Base-by-base conservation (phyloP, 1,139 yeast genomes). In the Lodderomyces pseudojiufengensis region DNA sequence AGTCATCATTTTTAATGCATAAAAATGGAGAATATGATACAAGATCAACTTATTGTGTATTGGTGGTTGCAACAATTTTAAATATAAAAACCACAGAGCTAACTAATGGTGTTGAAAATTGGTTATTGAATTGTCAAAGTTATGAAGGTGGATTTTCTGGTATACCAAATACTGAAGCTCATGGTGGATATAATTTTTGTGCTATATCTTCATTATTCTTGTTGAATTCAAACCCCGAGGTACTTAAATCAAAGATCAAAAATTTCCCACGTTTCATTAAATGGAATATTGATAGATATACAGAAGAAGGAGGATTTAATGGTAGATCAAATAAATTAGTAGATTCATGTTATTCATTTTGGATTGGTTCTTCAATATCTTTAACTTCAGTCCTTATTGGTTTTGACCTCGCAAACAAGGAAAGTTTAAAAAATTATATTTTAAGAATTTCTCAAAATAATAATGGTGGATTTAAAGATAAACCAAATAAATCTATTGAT, bases 91-190 rank as follows among this genome's bases (percentile, higher is more conserved):
- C 88, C 0, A 77, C 73, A 0, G 84, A 83, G 41, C 59, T 92
- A n/a, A 48, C 61, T 1, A 62, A 61, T 10, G 76, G 75, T 9
- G 71, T 78, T 0, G 65, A 66, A 1, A 72, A 70, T 9, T 92
- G 90, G 80, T 48, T 92, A n/a, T 49, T 63, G 1, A 47, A 54
- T 9, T 87, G 97, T 49, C 98, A 92, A 57, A 84, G 95, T 0
- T 90, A 76, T 57, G 98, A 94, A 60, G 98, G 99, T 16, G 98
- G 98, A 0, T 85, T 90, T 60, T 85, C 92, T 1, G 95, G 95
- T 1, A 66, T 70, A 9, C 90, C 95, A 0, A 63, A 63, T 8
- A 81, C 85, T 35, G 99, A 94, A 57, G 97, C 97, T 0, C 99
- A 94, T 55, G 98, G 97, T 2, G 99, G 98, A 0, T 92, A 92